Base-by-base conservation (phyloP, 2,329 filamentous ascomycete species). In the Trichoderma gracile region DNA sequence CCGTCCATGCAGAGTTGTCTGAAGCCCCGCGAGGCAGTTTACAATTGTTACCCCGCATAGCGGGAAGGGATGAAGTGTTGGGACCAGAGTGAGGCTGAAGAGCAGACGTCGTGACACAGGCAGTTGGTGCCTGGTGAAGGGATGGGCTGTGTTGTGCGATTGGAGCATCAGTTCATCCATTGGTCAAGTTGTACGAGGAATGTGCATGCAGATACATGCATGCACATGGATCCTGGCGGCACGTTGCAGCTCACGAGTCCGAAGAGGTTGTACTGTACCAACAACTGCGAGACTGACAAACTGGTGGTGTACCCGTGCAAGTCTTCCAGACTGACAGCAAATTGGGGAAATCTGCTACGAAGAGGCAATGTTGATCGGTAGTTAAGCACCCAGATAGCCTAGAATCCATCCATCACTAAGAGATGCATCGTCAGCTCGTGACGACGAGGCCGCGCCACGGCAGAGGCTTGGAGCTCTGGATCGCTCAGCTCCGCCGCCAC, bases 401-500 rank as follows among this genome's bases (percentile, higher is more conserved):
- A 25, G 17, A 21, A 45, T 61, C n/a, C 23, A 53, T 47, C 57
- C 21, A 27, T 60, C 38, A 27, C 58, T n/a, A 14, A 38, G 33
- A 54, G 59, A 62, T 40, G 27, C 60, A 56, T 63, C 50, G 56
- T 52, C 60, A 38, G 33, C 33, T 38, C 17, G 60, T 63, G 60
- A 63, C 52, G 60, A 63, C 60, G 38, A 56, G 60, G 52, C 59
- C 40, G 50, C 59, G 59, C 38, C 19, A 21, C 17, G 59, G 43
- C 21, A 56, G 60, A 56, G 60, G 60, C 59, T 61, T 61, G 58
- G 58, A 61, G 40, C 58, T 45, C 40, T 45, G 43, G 42, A 40
- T 15, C 33, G 19, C 43, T 42, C 52, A 55, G 52, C 52, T 38
- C 21, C 15, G 19, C 8, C 23, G 38, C 38, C n/a, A 43, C n/a